Percentiles rank a stretch among this genome's conserved stretches.
These are phyloP conservation scores for Thelonectria rubi DNA, from an alignment of 2,329 filamentous ascomycete species.

Conservation along the genomic window DNA sequence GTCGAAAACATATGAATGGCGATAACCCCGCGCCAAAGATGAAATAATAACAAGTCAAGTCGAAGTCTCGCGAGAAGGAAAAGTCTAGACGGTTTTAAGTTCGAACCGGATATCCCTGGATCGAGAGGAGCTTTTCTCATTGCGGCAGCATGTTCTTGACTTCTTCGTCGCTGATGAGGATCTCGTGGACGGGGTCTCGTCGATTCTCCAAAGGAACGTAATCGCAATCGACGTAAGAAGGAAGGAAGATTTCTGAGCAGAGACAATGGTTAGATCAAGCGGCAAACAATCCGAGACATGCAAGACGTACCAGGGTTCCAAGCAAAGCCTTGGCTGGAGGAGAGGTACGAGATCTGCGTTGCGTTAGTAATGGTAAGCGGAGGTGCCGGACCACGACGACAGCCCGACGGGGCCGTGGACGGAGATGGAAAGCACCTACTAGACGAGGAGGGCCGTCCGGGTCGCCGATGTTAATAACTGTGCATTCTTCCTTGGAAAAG, in stretches of 20 bases:
- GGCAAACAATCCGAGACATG: neutral
- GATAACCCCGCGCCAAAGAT: conserved; percentile 35
- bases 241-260: conserved; percentile 77
- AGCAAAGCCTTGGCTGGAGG: conserved; percentile 80
- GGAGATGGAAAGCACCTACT: conserved; percentile 57
- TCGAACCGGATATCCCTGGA: conserved; percentile 31
- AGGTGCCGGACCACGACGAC: conserved; percentile 2
- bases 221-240: conserved; percentile 79
- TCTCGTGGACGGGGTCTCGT: conserved; percentile 81
- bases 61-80: conserved; percentile 42
- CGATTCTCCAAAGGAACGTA: conserved; percentile 79
- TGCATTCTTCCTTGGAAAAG: conserved; percentile 77
- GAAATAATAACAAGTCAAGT: conserved; percentile 30
- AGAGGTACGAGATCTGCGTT: conserved; percentile 78
- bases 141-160: conserved; percentile 73
- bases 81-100: conserved; percentile 38
- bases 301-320: conserved; percentile 76
- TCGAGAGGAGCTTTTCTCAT: conserved; percentile 48
- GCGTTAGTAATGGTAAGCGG: conserved; percentile 2
- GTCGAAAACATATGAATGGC: conserved; percentile 19
- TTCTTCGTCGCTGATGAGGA: conserved; percentile 81
- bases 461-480: conserved; percentile 81
- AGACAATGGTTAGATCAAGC: conserved; percentile 18
- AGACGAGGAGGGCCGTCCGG: conserved; percentile 76
- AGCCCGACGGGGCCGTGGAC: conserved; percentile 4